phyloP scores from a whole-genome alignment of 2,329 filamentous ascomycete species.

The Epichloe typhina region DNA sequence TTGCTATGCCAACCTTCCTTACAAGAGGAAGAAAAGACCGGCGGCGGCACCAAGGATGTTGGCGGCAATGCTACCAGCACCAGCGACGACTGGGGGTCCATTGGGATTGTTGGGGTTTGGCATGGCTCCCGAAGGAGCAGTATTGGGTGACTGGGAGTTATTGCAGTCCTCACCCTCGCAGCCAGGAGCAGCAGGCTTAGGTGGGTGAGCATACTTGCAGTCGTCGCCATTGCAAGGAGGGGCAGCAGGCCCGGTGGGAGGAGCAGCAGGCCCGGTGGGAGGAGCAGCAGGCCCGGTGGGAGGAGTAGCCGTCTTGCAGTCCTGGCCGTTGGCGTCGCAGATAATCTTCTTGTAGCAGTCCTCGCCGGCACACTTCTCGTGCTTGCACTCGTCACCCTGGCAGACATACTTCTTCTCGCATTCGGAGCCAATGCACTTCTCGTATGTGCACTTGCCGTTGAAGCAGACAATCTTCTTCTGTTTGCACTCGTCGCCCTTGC shows the following conservation, averaged over 20 bases:
- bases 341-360: slow-evolving; percentile 18
- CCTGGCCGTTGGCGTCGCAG: slow-evolving; percentile 13
- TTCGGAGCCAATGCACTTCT: slow-evolving; percentile 16
- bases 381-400: slow-evolving; percentile 17
- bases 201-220: not conserved
- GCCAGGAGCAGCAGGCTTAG: not conserved
- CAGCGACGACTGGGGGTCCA: slow-evolving; percentile 6
- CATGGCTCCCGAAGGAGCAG: not conserved
- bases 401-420: slow-evolving; percentile 22
- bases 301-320: slow-evolving; percentile 9
- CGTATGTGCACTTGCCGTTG: slow-evolving; percentile 17
- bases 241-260: not conserved
- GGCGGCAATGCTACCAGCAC: slow-evolving; percentile 9
- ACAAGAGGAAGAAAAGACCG: slow-evolving; percentile 13
- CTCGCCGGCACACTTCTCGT: slow-evolving; percentile 16
- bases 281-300: slow-evolving; percentile 1
- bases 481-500: slow-evolving; percentile 12
- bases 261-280: not conserved
- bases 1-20: not conserved
- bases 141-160: not conserved
- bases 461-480: slow-evolving; percentile 22
- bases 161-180: not conserved
- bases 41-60: slow-evolving; percentile 12
- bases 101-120: slow-evolving; percentile 1
- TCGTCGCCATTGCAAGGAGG: not conserved